phyloP scores from a whole-genome alignment of 345 rosid genomes.

The Camelina hispida region DNA sequence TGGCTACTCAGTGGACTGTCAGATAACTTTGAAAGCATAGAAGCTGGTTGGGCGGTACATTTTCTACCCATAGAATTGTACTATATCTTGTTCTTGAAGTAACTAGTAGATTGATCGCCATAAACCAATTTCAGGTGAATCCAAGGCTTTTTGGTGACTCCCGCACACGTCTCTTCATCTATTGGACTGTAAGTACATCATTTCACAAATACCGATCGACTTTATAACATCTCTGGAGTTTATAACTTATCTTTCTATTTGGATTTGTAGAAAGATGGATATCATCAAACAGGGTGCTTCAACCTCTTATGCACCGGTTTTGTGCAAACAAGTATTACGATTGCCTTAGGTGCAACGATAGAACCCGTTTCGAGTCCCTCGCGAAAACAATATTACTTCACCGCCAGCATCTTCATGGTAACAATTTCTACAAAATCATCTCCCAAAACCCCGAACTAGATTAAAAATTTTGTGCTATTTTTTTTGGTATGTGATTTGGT shows the following conservation, averaged over 20 bases:
- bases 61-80: neutral
- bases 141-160: conserved; percentile 39
- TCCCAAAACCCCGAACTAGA: too few species aligned
- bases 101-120: neutral
- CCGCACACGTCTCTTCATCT: conserved; percentile 39
- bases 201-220: neutral
- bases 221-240: conserved; percentile 1
- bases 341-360: conserved; percentile 47
- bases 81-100: neutral
- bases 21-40: conserved; percentile 44
- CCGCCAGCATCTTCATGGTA: conserved; percentile 45
- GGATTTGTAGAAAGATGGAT: conserved; percentile 42
- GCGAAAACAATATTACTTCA: conserved; percentile 32
- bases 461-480: neutral
- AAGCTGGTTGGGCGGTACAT: conserved; percentile 61
- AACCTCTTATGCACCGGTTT: conserved; percentile 57
- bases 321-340: conserved; percentile 44
- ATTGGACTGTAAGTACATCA: conserved; percentile 48
- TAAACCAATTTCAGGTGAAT: conserved; percentile 40
- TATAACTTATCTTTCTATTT: neutral
- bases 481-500: neutral
- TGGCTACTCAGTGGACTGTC: conserved; percentile 53
- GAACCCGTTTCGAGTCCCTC: conserved; percentile 2
- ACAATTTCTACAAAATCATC: conserved; percentile 25
- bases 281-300: conserved; percentile 49